Evolutionary conservation across 176 grass and related monocot genomes (phyloP), one percentile per base, ranked within the genome.

Genomic region (Oryza rufipogon): DNA sequence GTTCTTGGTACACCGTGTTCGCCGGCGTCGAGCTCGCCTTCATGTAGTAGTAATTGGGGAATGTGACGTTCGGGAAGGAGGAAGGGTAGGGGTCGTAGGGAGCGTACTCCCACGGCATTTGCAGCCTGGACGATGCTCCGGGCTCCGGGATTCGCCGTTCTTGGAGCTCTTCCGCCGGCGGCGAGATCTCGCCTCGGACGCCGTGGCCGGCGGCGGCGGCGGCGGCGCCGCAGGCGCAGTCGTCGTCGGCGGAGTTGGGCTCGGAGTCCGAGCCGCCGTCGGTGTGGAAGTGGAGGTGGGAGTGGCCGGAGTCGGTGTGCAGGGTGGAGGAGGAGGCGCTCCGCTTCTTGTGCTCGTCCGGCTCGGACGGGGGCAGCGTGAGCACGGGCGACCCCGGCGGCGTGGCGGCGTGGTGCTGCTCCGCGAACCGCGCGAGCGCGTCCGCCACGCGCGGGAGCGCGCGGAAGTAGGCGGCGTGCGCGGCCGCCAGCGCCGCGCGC

Each of bases 391-490:
- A 94, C 1, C 64, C 90, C 4, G 88, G 58, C 9, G 88, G 80
- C 68, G 82, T 71, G 51, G 86, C 74, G 80, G 86, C 72, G 74
- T 91, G 75, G 70, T 92, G 90, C 79, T 92, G 86, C 22, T 89
- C 79, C 14, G 90, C 90, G 84, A 97, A 97, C 17, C 89, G 84
- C 10, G 87, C 80, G 32, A 97, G 90, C 77, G 92, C 95, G 78
- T 91, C 95, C 45, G 90, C 95, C 2, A 97, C 92, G 54, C 88
- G 88, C 56, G 87, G 87, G 46, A 97, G 94, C 44, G 92, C 80
- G 49, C 81, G 77, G 94, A 97, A 97, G 83, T 97, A 97, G 68
- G 88, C 90, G 14, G 86, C 76, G 78, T 97, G 94, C 36, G 92
- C 90, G 19, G 81, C 81, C 22, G 94, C 92, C 17, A 97, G 94